Percentiles rank a stretch among this genome's conserved stretches.
Conservation (phyloP, 768 basidiomycete species). For the Amanita muscaria region DNA sequence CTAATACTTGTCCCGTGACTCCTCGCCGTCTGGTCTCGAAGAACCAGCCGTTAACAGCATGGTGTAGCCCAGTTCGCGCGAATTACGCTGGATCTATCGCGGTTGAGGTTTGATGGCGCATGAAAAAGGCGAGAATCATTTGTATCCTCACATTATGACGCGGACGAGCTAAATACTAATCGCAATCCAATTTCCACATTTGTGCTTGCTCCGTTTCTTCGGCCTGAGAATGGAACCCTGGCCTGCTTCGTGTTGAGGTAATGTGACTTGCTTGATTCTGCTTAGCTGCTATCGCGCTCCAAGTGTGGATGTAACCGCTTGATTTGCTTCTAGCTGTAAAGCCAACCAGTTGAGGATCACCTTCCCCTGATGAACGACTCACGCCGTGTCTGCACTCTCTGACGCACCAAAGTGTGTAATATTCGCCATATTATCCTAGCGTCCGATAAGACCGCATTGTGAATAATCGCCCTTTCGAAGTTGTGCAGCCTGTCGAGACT, state of each 20-base stretch:
- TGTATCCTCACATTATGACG: constrained; percentile 1
- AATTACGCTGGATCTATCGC: constrained; percentile 1
- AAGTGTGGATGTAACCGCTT: constrained; percentile 2
- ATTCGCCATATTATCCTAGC: neutral
- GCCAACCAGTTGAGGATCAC: constrained; percentile 7
- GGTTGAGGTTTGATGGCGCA: constrained; percentile 3
- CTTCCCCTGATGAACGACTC: neutral
- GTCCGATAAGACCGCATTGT: neutral
- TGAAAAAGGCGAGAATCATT: constrained; percentile 3
- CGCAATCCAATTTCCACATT: neutral
- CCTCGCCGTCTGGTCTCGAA: too few species aligned
- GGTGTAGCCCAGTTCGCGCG: neutral
- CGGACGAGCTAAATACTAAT: neutral
- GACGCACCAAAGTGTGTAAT: neutral
- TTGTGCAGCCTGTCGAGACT: too few species aligned
- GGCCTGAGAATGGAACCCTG: constrained; percentile 4
- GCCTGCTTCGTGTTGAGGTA: too few species aligned
- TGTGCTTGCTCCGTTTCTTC: constrained; percentile 7
- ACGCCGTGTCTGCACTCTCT: constrained; percentile 1
- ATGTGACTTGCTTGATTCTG: neutral
- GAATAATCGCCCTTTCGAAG: neutral
- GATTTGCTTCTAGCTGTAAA: constrained; percentile 7
- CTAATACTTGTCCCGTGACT: neutral
- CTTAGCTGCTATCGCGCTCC: constrained; percentile 2
- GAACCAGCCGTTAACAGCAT: too few species aligned